Evolutionary conservation across 1,284 basidiomycete species (phyloP).

Genomic region (Fomitopsis betulina): DNA sequence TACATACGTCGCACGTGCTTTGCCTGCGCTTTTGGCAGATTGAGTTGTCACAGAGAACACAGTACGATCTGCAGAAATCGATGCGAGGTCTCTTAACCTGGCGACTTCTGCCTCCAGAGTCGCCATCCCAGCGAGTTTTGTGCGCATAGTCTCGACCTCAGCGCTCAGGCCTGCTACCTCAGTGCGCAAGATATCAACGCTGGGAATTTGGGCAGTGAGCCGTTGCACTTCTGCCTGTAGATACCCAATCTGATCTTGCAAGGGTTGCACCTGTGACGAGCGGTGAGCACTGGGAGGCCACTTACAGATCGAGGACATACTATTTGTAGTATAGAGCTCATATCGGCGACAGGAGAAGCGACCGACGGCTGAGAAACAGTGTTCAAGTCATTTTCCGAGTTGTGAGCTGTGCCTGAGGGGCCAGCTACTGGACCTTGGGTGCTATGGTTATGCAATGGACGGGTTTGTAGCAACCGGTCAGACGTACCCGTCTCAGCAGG

Average conservation of each 20-base stretch:
- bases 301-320: neutral
- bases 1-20: slow-evolving; percentile 19
- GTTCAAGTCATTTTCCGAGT: slow-evolving; percentile 2
- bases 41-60: neutral
- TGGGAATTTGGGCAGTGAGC: slow-evolving; percentile 29
- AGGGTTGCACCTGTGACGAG: slow-evolving; percentile 42
- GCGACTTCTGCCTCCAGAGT: slow-evolving; percentile 20
- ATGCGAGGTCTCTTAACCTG: slow-evolving; percentile 9
- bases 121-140: slow-evolving; percentile 11
- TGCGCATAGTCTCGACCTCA: slow-evolving; percentile 20
- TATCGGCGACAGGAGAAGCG: neutral
- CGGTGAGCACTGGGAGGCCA: slow-evolving; percentile 2
- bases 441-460: neutral
- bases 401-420: slow-evolving; percentile 22
- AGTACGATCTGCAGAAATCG: neutral
- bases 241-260: slow-evolving; percentile 44
- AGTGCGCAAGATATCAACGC: slow-evolving; percentile 22
- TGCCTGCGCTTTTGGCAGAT: slow-evolving; percentile 18
- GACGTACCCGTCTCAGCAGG: neutral
- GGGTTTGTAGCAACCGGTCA: neutral
- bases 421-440: slow-evolving; percentile 20
- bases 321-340: neutral
- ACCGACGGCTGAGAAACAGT: neutral
- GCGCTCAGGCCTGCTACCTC: slow-evolving; percentile 14
- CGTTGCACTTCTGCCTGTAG: slow-evolving; percentile 28